These are phyloP conservation scores for Penstemon barbatus DNA, from an alignment of 257 asterid genomes.

Conservation along the genomic window DNA sequence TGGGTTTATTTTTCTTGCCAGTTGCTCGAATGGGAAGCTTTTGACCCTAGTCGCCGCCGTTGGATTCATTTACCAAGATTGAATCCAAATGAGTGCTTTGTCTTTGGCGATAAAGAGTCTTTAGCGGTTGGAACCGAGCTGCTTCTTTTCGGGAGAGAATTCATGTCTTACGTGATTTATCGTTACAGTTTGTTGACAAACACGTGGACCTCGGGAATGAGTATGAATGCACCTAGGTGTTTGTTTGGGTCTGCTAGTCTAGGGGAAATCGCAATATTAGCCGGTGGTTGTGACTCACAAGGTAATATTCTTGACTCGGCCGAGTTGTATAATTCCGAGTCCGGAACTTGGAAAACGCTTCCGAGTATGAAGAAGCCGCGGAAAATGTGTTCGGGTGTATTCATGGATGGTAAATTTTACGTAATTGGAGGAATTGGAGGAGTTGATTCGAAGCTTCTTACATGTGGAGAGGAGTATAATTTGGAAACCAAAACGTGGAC, in stretches of 20 bases:
- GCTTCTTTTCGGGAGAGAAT: slow-evolving; percentile 82
- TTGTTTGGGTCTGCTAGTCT: slow-evolving; percentile 87
- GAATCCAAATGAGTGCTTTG: slow-evolving; percentile 68
- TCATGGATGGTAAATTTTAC: slow-evolving; percentile 71
- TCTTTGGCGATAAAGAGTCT: slow-evolving; percentile 81
- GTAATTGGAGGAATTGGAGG: slow-evolving; percentile 73
- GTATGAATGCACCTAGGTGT: slow-evolving; percentile 52
- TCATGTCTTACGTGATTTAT: slow-evolving; percentile 71
- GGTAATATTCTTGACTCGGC: slow-evolving; percentile 52
- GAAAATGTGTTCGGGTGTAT: slow-evolving; percentile 87
- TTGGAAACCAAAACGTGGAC: slow-evolving; percentile 59
- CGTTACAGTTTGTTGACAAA: slow-evolving; percentile 71
- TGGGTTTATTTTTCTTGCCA: slow-evolving; percentile 69
- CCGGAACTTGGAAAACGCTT: slow-evolving; percentile 56
- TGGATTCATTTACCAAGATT: slow-evolving; percentile 68
- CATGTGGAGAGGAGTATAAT: slow-evolving; percentile 52
- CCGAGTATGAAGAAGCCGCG: slow-evolving; percentile 73
- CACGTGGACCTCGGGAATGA: slow-evolving; percentile 54
- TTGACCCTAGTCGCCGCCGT: slow-evolving; percentile 50
- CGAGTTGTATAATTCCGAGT: slow-evolving; percentile 58
- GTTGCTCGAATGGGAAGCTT: slow-evolving; percentile 66
- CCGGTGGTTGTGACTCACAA: slow-evolving; percentile 76
- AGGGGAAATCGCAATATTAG: slow-evolving; percentile 79
- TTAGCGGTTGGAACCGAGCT: slow-evolving; percentile 94
- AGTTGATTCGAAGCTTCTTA: slow-evolving; percentile 32